These are phyloP conservation scores for Aureobasidium sp. DNA, from an alignment of 2,329 filamentous ascomycete species.

Conservation along the genomic window DNA sequence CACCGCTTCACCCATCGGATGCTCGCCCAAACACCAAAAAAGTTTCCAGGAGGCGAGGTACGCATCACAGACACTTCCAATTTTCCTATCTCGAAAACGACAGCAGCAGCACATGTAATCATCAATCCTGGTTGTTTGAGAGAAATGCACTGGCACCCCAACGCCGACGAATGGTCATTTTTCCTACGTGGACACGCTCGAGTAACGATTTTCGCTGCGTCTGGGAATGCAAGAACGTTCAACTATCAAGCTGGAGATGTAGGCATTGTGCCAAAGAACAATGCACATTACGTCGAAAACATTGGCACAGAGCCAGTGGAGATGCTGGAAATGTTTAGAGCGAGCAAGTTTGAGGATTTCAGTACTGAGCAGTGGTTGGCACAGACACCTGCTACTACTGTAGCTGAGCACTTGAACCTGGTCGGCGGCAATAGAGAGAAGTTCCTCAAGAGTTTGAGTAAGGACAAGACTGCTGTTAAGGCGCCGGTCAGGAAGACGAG, in stretches of 20 bases:
- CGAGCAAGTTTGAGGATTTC: constrained; percentile 51
- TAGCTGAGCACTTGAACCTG: constrained; percentile 23
- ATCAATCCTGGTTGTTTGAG: constrained; percentile 64
- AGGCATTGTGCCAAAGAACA: constrained; percentile 65
- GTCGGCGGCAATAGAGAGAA: not conserved
- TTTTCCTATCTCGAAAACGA: constrained; percentile 64
- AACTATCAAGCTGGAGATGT: constrained; percentile 69
- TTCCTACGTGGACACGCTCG: constrained; percentile 65
- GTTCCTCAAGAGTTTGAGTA: constrained; percentile 6
- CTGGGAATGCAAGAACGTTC: constrained; percentile 63
- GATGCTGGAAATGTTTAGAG: constrained; percentile 67
- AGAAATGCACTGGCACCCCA: constrained; percentile 76
- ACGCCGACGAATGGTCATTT: constrained; percentile 43
- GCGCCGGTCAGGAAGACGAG: constrained; percentile 2
- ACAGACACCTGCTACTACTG: constrained; percentile 54
- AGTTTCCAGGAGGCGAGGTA: constrained; percentile 60
- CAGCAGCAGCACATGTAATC: constrained; percentile 62
- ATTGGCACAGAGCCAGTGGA: constrained; percentile 67
- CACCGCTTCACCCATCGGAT: constrained; percentile 63
- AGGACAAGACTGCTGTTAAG: constrained; percentile 13
- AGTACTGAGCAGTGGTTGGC: constrained; percentile 61
- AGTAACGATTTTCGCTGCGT: constrained; percentile 64
- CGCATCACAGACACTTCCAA: constrained; percentile 69
- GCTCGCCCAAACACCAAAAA: constrained; percentile 58
- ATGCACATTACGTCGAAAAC: constrained; percentile 77